A percentile compares a stretch with the other conserved stretches of the same genome.
phyloP scores from a whole-genome alignment of 768 basidiomycete genomes.

The Gautieria morchelliformis region DNA sequence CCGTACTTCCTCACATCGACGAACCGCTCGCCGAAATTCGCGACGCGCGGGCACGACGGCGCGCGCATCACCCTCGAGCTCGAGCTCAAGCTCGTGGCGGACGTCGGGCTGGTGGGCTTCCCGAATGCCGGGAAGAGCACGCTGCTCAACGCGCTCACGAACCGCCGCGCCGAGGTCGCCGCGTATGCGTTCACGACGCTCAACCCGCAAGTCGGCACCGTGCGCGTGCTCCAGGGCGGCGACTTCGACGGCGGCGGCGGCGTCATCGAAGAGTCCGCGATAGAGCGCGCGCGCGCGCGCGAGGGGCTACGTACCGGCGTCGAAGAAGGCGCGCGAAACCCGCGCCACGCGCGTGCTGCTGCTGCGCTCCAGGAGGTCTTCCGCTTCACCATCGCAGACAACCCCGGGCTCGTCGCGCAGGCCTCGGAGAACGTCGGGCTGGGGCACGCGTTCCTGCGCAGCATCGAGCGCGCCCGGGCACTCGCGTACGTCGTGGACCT shows the following conservation, averaged over 20 bases:
- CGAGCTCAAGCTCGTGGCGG: conserved; percentile 89
- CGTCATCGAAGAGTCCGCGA: conserved; percentile 13
- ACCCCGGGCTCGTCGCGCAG: conserved; percentile 81
- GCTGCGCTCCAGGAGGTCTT: conserved; percentile 36
- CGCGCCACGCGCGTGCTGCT: neutral
- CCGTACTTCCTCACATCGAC: conserved; percentile 65
- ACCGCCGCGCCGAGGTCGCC: conserved; percentile 78
- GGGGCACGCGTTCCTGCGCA: conserved; percentile 87
- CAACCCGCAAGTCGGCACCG: conserved; percentile 88
- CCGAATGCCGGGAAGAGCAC: conserved; percentile 96
- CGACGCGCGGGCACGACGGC: conserved; percentile 66
- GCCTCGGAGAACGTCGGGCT: conserved; percentile 88
- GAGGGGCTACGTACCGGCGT: conserved; percentile 7
- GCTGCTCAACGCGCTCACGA: conserved; percentile 79
- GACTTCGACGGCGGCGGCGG: conserved; percentile 36
- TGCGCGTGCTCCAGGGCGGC: conserved; percentile 64
- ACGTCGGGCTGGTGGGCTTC: conserved; percentile 92
- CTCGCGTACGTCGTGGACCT: conserved; percentile 92
- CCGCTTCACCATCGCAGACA: conserved; percentile 94
- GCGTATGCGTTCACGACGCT: conserved; percentile 92
- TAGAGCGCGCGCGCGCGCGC: conserved; percentile 10
- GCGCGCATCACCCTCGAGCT: conserved; percentile 75
- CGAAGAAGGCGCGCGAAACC: conserved; percentile 8
- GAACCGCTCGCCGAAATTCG: conserved; percentile 80
- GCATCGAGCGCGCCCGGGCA: conserved; percentile 85